Base-by-base conservation (phyloP, 75 land plant genomes). In the Cupressus sempervirens region DNA sequence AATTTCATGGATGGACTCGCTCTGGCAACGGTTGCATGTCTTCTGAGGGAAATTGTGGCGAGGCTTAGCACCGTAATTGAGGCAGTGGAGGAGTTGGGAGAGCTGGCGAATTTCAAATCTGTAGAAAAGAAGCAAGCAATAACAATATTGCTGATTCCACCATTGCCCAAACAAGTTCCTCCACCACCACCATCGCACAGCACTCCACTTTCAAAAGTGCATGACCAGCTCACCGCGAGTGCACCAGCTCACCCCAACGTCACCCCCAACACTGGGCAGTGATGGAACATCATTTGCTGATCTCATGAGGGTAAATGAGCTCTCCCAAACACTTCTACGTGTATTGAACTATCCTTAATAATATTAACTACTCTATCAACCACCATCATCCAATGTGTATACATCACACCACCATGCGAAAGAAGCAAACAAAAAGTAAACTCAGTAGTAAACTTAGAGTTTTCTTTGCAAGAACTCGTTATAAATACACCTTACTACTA, bases 21-120 rank as follows among this genome's bases (percentile, higher is more conserved):
- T 0, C 67, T 94, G n/a, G 85, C 86, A 1, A 87, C 92, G 18
- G 43, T 88, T 4, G 85, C 84, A 3, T 85, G 91, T n/a, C 50
- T 89, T 38, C 52, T 92, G 67, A 87, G 86, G 0, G 95, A 93
- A 73, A 85, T 90, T 52, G 83, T 90, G 0, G 84, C 85, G 3
- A 86, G 93, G 85, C 82, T 92, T 30, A 87, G 85, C 76, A 83
- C 40, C n/a, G 83, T 91, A 16, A 87, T 84, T 13, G 87, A 82
- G 41, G 86, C 74, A 0, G 90, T 91, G 7, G 84, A 91, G 34
- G 89, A 85, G 18, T 45, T 91, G 32, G 91, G 90, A 18, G 80
- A 84, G 76, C 10, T 32, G 84, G 58, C 87, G 80, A 89, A 26
- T 8, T 84, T 84, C 81, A 26, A 32, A 16, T 32, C 67, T 12